Evolutionary conservation across 306 rosid species (phyloP).

Genomic region (Cicer pinnatifidum): DNA sequence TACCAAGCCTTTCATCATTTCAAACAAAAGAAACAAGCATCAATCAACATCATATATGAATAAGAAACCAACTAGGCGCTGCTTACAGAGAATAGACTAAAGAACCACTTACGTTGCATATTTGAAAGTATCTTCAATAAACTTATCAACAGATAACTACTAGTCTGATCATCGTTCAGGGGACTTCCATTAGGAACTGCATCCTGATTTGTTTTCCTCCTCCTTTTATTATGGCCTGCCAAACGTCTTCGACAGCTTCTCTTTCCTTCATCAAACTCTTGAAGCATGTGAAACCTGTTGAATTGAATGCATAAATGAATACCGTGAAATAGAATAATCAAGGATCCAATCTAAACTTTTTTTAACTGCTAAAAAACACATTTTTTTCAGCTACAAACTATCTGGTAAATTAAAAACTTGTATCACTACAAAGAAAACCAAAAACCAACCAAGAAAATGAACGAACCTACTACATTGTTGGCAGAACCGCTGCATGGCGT

Average conservation of each 20-base stretch:
- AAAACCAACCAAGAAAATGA: conserved; percentile 18
- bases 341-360: not conserved
- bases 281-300: conserved; percentile 63
- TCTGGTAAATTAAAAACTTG: not conserved
- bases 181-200: conserved; percentile 57
- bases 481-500: conserved; percentile 85
- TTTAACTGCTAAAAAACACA: not conserved
- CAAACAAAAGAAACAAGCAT: conserved; percentile 33
- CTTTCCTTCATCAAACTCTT: conserved; percentile 71
- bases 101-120: conserved; percentile 56
- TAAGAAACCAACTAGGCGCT: conserved; percentile 30
- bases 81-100: not conserved
- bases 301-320: conserved; percentile 27
- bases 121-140: conserved; percentile 61
- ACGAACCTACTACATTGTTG: conserved; percentile 95
- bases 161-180: conserved; percentile 58
- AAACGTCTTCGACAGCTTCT: conserved; percentile 70
- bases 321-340: conserved; percentile 26
- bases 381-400: not conserved
- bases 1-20: conserved; percentile 17
- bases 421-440: not conserved
- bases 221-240: conserved; percentile 67
- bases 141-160: conserved; percentile 58
- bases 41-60: conserved; percentile 32
- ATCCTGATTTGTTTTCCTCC: conserved; percentile 61